phyloP scores from a whole-genome alignment of 2,329 filamentous ascomycete genomes.

The Exophiala xenobiotica region DNA sequence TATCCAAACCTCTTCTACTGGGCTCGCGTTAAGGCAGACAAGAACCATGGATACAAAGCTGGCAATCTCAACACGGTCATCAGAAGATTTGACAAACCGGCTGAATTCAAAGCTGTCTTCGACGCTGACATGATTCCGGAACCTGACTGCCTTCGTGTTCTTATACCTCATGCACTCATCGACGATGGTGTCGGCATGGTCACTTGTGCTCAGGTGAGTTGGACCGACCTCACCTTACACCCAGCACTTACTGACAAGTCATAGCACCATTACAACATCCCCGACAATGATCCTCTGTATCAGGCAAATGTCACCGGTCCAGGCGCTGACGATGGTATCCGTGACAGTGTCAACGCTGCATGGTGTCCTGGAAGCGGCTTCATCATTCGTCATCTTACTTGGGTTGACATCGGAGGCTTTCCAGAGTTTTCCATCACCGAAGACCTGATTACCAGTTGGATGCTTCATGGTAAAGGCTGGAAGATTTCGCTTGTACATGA shows the following conservation, averaged over 20 bases:
- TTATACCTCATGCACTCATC: conserved; percentile 38
- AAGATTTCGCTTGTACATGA: conserved; percentile 31
- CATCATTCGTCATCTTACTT: conserved; percentile 30
- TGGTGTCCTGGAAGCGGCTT: conserved; percentile 35
- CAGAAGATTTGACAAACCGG: conserved; percentile 36
- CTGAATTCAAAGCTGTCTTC: conserved; percentile 60
- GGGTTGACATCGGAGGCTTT: conserved; percentile 32
- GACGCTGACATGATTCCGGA: conserved; percentile 62
- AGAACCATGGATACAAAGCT: conserved; percentile 41
- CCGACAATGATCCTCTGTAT: conserved; percentile 30
- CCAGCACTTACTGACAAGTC: conserved; percentile 5
- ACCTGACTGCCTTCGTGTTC: conserved; percentile 37
- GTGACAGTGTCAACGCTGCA: conserved; percentile 31
- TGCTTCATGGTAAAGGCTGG: conserved; percentile 32
- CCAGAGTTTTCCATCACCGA: conserved; percentile 33
- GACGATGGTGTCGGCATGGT: conserved; percentile 35
- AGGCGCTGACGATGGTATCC: conserved; percentile 34
- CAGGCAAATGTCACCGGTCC: conserved; percentile 36
- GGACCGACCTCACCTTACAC: not conserved
- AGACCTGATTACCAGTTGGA: conserved; percentile 32
- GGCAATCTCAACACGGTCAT: conserved; percentile 47
- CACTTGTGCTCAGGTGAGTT: conserved; percentile 33
- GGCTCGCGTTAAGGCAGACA: conserved; percentile 40
- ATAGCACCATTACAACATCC: conserved; percentile 35
- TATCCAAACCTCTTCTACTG: conserved; percentile 44